Evolutionary conservation across 2,329 filamentous ascomycete genomes (phyloP).

Genomic region (Aspergillus cejpii): DNA sequence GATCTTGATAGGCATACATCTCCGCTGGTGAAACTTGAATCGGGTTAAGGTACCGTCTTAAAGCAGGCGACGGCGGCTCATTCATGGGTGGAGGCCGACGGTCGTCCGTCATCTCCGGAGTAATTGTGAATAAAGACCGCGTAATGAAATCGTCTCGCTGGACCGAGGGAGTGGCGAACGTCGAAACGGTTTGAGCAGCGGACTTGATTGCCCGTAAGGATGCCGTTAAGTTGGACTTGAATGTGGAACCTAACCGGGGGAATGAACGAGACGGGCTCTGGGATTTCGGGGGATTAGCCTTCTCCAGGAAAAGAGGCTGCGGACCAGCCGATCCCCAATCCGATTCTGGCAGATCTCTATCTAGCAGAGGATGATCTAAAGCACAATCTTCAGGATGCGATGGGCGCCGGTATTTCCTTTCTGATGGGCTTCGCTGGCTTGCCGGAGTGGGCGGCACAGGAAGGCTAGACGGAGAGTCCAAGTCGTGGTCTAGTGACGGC

Average conservation of each 20-base stretch:
- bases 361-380: constrained; percentile 52
- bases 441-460: constrained; percentile 39
- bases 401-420: constrained; percentile 44
- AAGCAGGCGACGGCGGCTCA: constrained; percentile 50
- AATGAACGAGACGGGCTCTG: constrained; percentile 28
- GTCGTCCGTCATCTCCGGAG: constrained; percentile 54
- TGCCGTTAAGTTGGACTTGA: constrained; percentile 59
- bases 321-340: constrained; percentile 10
- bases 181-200: constrained; percentile 55
- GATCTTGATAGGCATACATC: constrained; percentile 41
- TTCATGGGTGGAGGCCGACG: constrained; percentile 51
- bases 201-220: constrained; percentile 57
- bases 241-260: constrained; percentile 44
- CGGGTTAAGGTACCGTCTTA: constrained; percentile 57
- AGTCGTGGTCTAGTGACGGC: constrained; percentile 47
- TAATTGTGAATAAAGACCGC: constrained; percentile 50
- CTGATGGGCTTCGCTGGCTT: constrained; percentile 32
- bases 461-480: constrained; percentile 44
- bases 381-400: constrained; percentile 51
- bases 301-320: constrained; percentile 11
- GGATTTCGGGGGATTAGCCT: constrained; percentile 13
- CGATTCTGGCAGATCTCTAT: constrained; percentile 27
- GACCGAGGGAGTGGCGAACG: constrained; percentile 48
- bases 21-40: constrained; percentile 43
- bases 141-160: constrained; percentile 56